A percentile compares a stretch with the other conserved stretches of the same genome.
Evolutionary conservation across 345 rosid species (phyloP).

Genomic region (Melaleuca quinquenervia): DNA sequence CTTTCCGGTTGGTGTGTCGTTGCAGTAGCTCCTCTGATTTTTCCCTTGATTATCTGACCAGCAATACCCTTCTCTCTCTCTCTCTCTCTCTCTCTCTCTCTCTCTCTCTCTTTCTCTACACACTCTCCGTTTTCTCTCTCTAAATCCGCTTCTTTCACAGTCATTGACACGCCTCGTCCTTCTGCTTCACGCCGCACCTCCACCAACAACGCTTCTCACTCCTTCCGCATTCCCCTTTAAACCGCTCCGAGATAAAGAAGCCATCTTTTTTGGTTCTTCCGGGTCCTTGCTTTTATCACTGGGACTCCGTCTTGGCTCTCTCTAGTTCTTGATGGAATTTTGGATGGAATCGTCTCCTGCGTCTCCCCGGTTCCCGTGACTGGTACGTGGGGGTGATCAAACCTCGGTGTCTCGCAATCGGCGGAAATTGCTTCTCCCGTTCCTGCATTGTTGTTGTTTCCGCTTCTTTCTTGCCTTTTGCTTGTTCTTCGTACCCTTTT

Average conservation of each 20-base stretch:
- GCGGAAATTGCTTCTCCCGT: not conserved
- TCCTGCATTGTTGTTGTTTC: not conserved
- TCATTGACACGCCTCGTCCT: not conserved
- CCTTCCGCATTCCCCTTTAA: not conserved
- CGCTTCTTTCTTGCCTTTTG: not conserved
- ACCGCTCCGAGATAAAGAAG: not conserved
- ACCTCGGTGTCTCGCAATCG: not conserved
- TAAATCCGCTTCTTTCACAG: not conserved
- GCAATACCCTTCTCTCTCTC: not conserved
- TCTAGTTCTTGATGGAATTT: not conserved
- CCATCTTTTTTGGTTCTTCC: not conserved
- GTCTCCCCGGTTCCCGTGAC: not conserved
- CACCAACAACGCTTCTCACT: slow-evolving; percentile 2
- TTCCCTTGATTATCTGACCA: not conserved
- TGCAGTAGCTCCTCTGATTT: not conserved
- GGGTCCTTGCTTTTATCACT: not conserved
- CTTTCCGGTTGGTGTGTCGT: not conserved
- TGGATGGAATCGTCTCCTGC: not conserved
- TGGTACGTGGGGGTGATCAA: not conserved
- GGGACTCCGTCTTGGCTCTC: not conserved
- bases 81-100: not conserved
- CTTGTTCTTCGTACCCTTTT: not conserved
- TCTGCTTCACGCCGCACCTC: slow-evolving; percentile 1
- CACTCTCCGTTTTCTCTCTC: not conserved
- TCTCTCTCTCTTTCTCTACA: slow-evolving; percentile 1